Evolutionary conservation across 2,329 filamentous ascomycete species (phyloP).

Genomic region (Venturia carpophila): DNA sequence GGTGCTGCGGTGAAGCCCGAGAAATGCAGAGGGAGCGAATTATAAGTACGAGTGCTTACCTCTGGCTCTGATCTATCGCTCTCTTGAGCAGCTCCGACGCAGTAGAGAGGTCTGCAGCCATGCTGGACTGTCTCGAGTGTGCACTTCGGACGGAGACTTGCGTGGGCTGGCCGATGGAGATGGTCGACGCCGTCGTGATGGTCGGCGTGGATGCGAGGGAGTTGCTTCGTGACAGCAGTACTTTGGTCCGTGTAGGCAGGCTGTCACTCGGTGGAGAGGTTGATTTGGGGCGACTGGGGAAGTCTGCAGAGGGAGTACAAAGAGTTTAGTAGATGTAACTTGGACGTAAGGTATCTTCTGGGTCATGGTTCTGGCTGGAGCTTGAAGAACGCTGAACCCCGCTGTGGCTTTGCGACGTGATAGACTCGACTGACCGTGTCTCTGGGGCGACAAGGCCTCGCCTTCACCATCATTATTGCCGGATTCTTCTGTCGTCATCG

Average conservation of each 20-base stretch:
- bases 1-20: conserved; percentile 6
- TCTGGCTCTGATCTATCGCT: background rate
- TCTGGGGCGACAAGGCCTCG: too few relatives aligned
- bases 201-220: background rate
- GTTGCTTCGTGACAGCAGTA: too few relatives aligned
- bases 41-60: background rate
- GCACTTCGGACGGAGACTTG: conserved; percentile 21
- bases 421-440: background rate
- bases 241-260: background rate
- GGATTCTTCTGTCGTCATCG: too few relatives aligned
- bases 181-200: background rate
- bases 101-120: conserved; percentile 5
- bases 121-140: background rate
- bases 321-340: background rate
- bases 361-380: background rate
- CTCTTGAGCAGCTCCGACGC: conserved; percentile 6
- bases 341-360: background rate
- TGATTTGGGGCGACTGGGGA: background rate
- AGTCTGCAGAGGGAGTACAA: background rate
- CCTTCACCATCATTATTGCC: too few relatives aligned
- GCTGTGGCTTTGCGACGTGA: background rate
- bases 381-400: background rate
- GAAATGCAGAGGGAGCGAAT: background rate
- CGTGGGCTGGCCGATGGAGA: conserved; percentile 46
- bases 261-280: background rate